These are phyloP conservation scores for Fusarium sp. DNA, from an alignment of 2,329 filamentous ascomycete species.

Conservation along the genomic window DNA sequence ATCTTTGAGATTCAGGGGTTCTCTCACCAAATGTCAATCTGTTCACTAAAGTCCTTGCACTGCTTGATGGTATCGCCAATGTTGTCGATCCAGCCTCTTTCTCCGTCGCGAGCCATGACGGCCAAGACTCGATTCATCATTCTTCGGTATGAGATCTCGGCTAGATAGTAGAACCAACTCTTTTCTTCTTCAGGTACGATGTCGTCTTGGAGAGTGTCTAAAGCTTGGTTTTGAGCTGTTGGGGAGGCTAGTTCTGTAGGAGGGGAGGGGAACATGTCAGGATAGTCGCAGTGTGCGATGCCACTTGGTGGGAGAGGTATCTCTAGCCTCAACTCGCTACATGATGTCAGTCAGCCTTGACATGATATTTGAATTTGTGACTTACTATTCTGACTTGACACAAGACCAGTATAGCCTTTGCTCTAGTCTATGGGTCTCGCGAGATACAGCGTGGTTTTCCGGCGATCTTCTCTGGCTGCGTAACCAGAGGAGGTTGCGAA, in stretches of 20 bases:
- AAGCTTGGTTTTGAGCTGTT: not conserved
- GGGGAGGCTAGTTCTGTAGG: conserved; percentile 18
- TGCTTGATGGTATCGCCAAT: not conserved
- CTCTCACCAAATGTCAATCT: not conserved
- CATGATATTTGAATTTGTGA: not conserved
- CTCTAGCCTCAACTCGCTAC: conserved; percentile 44
- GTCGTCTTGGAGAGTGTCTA: not conserved
- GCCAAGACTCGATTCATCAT: conserved; percentile 56
- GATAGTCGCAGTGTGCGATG: conserved; percentile 50
- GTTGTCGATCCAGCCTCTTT: not conserved
- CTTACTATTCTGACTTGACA: not conserved
- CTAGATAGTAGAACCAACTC: conserved; percentile 59
- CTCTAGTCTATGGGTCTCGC: not conserved
- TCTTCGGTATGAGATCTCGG: conserved; percentile 55
- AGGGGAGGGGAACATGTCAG: conserved; percentile 46
- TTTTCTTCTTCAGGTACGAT: conserved; percentile 41
- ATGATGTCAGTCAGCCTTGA: not conserved
- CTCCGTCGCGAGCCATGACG: conserved; percentile 34
- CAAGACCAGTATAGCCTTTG: not conserved
- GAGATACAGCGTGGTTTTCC: not conserved
- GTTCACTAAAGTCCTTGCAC: not conserved
- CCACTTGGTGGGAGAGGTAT: conserved; percentile 52
- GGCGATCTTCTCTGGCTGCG: conserved; percentile 1
- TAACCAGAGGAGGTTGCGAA: conserved; percentile 51
- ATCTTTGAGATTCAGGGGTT: not conserved